Evolutionary conservation across 306 rosid species (phyloP), one percentile per base, ranked within the genome.

Genomic region (Pachyrhizus erosus): DNA sequence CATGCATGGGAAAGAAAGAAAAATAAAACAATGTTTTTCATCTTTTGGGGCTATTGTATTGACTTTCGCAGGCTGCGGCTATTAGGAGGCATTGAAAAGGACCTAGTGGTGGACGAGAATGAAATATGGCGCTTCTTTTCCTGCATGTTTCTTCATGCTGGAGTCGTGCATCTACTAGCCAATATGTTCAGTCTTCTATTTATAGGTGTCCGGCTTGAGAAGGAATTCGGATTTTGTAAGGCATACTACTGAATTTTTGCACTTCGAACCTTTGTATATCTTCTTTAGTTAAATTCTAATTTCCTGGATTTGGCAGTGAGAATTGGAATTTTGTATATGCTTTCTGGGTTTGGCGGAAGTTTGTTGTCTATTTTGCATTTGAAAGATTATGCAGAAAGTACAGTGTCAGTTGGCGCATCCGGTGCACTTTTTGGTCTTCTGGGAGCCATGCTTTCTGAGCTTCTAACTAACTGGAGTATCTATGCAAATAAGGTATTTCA

Each of bases 401-500:
- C 80, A 27, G 60, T 96, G 69, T 96, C 98, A 1, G 97, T 96
- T 31, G 99, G 99, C 0, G 99, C 99, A 37, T 96, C 99, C 0
- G 97, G 97, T 57, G 97, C 99, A 7, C 98, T 93, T 78, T 96
- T 96, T 20, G 99, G 99, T 15, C 87, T 93, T 76, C 64, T 93
- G 26, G 99, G 98, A 70, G 89, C 94, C 84, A 90, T 93, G 99
- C 94, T 96, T 73, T 96, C 99, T 15, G 99, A 96, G 90, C 98
- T 96, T 80, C 80, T 96, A n/a, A 93, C 87, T 31, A 96, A 96
- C 79, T 96, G 97, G 99, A 84, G 96, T 76, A 88, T 90, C 70
- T 93, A 93, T 58, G 84, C 88, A 57, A 92, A 91, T 9, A 93
- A 93, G 96, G 99, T 92, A 79, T 14, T 27, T 5, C 6, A 4